Base-by-base conservation (phyloP, 2,329 filamentous ascomycete species). In the Colletotrichum navitas region DNA sequence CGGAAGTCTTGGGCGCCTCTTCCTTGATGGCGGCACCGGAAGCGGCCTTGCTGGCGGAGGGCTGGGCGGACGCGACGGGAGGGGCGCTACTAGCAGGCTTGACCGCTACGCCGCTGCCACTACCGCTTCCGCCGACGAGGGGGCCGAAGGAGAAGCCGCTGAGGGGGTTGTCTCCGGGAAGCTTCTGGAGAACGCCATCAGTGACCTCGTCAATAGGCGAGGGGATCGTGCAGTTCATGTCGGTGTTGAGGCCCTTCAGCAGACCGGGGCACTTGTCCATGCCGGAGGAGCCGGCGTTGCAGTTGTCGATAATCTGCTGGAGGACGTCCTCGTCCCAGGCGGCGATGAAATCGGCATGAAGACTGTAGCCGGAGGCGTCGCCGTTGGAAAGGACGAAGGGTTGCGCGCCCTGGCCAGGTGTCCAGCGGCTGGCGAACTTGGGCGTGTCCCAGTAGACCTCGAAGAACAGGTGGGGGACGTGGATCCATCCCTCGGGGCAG, bases 261-360 rank as follows among this genome's bases (percentile, higher is more conserved):
- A 92, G 85, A 54, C 86, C 84, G 6, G 86, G 85, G 82, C 91
- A 94, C 74, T 86, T 83, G 74, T 91, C 87, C 83, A 93, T 90
- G 61, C 88, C 89, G 8, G 78, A 74, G 68, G 86, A 86, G 60
- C 89, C 87, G 56, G 87, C 87, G 76, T 90, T 83, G 83, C 93
- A 94, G 62, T 84, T 88, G 77, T 92, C 85, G 75, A 93, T 90
- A 74, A 92, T 91, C 72, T 87, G 84, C 80, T 92, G 90, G 61
- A 93, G 89, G 56, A 87, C 85, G 36, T 83, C 79, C 73, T 88
- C 84, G 75, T 94, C 89, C 93, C 93, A 94, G 21, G 88, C 92
- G 73, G 92, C 89, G 74, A 92, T 81, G 82, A 94, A 94, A 80
- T 94, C 92, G 59, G 86, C 91, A 80, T 94, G 92, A 72, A 87